Evolutionary conservation across 225 moss, liverwort and hornwort species (phyloP).

Genomic region (Pleurozium schreberi): DNA sequence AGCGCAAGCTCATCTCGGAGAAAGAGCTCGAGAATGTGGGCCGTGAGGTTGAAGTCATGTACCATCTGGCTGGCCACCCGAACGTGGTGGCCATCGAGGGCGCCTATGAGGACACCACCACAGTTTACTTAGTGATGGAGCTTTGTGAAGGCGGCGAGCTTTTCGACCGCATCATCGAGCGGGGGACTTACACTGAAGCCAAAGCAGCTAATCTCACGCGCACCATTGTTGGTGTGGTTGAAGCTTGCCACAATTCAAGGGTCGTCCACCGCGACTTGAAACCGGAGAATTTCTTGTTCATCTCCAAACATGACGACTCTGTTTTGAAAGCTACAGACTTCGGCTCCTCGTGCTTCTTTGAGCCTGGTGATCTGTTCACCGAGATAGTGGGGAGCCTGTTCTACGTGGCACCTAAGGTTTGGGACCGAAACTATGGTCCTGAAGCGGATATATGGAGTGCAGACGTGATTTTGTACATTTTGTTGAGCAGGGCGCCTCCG

Average conservation of each 20-base stretch:
- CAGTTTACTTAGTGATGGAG: slow-evolving; percentile 82
- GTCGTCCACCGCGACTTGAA: slow-evolving; percentile 84
- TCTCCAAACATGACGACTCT: slow-evolving; percentile 48
- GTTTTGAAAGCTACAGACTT: slow-evolving; percentile 21
- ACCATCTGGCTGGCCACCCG: slow-evolving; percentile 56
- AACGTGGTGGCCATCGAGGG: slow-evolving; percentile 69
- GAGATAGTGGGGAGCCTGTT: slow-evolving; percentile 92
- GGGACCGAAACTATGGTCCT: slow-evolving; percentile 69
- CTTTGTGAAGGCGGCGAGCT: slow-evolving; percentile 82
- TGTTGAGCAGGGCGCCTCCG: slow-evolving; percentile 67
- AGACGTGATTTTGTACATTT: slow-evolving; percentile 72
- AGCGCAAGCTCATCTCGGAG: slow-evolving; percentile 67
- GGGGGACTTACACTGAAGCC: slow-evolving; percentile 75
- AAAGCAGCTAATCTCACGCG: slow-evolving; percentile 62
- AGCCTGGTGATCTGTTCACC: slow-evolving; percentile 65
- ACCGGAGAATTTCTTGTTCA: slow-evolving; percentile 81
- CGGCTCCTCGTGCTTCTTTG: slow-evolving; percentile 25
- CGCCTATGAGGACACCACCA: slow-evolving; percentile 43
- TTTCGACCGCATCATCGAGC: slow-evolving; percentile 82
- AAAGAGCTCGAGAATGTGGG: slow-evolving; percentile 81
- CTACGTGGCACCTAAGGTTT: slow-evolving; percentile 76
- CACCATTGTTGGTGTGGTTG: slow-evolving; percentile 66
- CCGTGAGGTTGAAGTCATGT: slow-evolving; percentile 73
- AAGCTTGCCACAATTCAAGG: slow-evolving; percentile 35
- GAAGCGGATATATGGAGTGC: slow-evolving; percentile 87